Evolutionary conservation across 2,329 filamentous ascomycete species (phyloP).

Genomic region (Botrytis hyacinthi): DNA sequence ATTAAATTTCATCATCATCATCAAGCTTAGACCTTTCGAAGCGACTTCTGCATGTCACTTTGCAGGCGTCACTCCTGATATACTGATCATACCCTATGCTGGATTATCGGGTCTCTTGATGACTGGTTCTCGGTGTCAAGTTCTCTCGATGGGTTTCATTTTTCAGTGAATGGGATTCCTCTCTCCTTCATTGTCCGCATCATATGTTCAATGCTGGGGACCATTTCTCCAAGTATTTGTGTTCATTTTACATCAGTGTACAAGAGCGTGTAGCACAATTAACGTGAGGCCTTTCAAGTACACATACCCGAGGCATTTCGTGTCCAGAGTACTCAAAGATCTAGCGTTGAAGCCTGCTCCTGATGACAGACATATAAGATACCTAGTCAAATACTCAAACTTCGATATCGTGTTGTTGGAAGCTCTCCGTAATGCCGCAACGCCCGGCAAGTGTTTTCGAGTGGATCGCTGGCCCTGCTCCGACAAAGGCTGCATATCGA

Average conservation of each 20-base stretch:
- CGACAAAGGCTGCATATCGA: conserved; percentile 9
- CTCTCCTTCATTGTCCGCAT: neutral
- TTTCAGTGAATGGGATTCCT: neutral
- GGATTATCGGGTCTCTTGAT: neutral
- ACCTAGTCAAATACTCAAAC: neutral
- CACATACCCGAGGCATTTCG: neutral
- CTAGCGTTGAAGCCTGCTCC: neutral
- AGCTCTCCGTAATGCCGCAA: conserved; percentile 1
- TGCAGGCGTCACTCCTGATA: neutral
- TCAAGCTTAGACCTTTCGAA: neutral
- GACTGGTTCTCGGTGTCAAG: neutral
- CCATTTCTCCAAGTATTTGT: too few relatives aligned
- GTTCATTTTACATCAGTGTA: neutral
- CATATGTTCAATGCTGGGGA: neutral
- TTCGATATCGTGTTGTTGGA: neutral
- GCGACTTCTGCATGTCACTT: neutral
- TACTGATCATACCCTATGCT: neutral
- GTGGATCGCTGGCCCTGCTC: conserved; percentile 9
- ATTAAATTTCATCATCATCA: neutral
- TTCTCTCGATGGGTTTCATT: neutral
- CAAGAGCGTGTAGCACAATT: neutral
- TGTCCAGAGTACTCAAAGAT: neutral
- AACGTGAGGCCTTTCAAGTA: neutral
- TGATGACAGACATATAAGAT: neutral
- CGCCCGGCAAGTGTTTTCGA: conserved; percentile 6